Evolutionary conservation across 805 yeast genomes (phyloP).

Genomic region (Zygosaccharomyces rouxii): DNA sequence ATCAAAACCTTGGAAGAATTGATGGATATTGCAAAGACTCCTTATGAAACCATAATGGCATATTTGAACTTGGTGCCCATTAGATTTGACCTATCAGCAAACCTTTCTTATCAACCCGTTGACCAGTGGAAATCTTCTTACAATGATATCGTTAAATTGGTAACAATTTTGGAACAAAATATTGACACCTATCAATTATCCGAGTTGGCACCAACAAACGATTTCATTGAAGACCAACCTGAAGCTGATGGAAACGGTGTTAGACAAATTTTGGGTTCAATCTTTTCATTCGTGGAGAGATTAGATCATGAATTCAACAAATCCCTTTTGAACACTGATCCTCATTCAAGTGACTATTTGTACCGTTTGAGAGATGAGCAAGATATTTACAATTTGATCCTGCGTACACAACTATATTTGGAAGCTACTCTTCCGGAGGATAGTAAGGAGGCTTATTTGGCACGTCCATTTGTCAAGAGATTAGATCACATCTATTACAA

Average conservation of each 20-base stretch:
- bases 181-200: slow-evolving; percentile 56
- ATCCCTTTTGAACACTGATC: slow-evolving; percentile 84
- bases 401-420: slow-evolving; percentile 82
- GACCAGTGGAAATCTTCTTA: slow-evolving; percentile 75
- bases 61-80: slow-evolving; percentile 80
- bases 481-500: slow-evolving; percentile 92
- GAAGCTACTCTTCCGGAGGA: slow-evolving; percentile 54
- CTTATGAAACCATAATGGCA: slow-evolving; percentile 75
- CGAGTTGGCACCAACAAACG: slow-evolving; percentile 66
- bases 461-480: slow-evolving; percentile 76
- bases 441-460: slow-evolving; percentile 52
- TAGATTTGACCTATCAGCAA: slow-evolving; percentile 74
- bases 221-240: slow-evolving; percentile 76
- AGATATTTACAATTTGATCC: slow-evolving; percentile 64
- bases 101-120: slow-evolving; percentile 66
- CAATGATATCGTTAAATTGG: slow-evolving; percentile 55
- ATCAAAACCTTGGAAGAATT: slow-evolving; percentile 64
- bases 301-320: slow-evolving; percentile 90
- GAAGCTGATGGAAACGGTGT: slow-evolving; percentile 57
- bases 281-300: slow-evolving; percentile 84
- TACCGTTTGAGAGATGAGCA: slow-evolving; percentile 87
- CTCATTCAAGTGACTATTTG: slow-evolving; percentile 91
- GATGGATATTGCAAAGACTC: slow-evolving; percentile 44
- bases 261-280: slow-evolving; percentile 73
- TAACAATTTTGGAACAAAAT: slow-evolving; percentile 65